Evolutionary conservation across 805 yeast species (phyloP), one percentile per base, ranked within the genome.

Genomic region (Candida maris): DNA sequence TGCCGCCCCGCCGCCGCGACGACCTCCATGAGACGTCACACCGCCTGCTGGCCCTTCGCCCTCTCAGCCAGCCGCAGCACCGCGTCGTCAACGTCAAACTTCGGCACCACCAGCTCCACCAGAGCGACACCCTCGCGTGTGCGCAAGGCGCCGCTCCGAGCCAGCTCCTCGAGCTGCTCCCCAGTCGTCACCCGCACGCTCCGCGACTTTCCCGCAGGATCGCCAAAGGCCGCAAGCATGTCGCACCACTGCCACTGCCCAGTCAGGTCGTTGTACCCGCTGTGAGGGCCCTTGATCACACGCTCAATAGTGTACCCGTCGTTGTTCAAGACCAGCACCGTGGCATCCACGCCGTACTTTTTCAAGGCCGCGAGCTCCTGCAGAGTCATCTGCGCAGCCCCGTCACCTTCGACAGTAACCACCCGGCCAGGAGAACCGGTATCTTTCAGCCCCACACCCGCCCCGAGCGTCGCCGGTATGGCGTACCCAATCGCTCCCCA

Each of bases 191-290:
- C 62, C 19, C 46, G 51, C 18, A 48, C 46, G 20, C 65, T 60
- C 27, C 51, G 54, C 30, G 64, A 43, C 39, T 60, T 54, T 7
- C 62, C 58, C 2, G 35, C 27, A 12, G 58, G 51, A 45, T 71
- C 87, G n/a, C 88, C 89, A 52, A 89, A 83, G 15, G 76, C 71
- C 42, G 70, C 66, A 45, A 85, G 68, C 35, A 85, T 62, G 39
- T 76, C 65, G 6, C 81, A 70, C 95, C 95, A 88, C 45, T 81
- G 56, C 75, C 77, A 70, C n/a, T 57, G 48, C 6, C 59, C 60
- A 36, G 68, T 63, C 29, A 73, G 70, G 43, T 73, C 78, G 46
- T 73, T 73, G 46, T 73, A 73, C 0, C 71, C 57, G 35, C 76
- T 59, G 4, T 61, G 48, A n/a, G 76, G 73, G 4, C 78, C 79